Evolutionary conservation across 1,284 basidiomycete species (phyloP).

Genomic region (Tilletia caries): DNA sequence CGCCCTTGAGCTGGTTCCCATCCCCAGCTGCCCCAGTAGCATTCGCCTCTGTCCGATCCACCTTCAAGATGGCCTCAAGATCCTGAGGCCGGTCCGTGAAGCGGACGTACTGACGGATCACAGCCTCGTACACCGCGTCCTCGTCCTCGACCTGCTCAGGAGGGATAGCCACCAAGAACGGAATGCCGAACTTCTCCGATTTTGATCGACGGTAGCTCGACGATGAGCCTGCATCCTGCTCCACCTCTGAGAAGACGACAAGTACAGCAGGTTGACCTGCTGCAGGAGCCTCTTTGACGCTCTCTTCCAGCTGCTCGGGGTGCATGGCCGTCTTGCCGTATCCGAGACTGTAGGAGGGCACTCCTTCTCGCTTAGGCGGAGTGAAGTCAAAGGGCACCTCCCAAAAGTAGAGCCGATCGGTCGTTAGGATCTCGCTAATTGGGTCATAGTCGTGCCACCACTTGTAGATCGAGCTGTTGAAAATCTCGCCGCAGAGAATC

Average conservation of each 20-base stretch:
- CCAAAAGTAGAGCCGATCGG: slow-evolving; percentile 46
- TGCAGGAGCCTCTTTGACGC: slow-evolving; percentile 18
- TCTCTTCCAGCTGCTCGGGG: slow-evolving; percentile 30
- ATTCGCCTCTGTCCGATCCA: neutral
- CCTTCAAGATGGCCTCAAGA: slow-evolving; percentile 8
- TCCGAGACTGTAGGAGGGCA: slow-evolving; percentile 17
- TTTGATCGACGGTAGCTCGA: neutral
- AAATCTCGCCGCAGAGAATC: slow-evolving; percentile 43
- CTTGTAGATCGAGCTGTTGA: slow-evolving; percentile 42
- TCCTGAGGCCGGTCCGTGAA: slow-evolving; percentile 23
- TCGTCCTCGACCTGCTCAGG: slow-evolving; percentile 28
- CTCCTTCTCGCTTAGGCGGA: slow-evolving; percentile 18
- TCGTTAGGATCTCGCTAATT: slow-evolving; percentile 38
- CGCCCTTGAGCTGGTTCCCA: neutral
- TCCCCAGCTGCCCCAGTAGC: neutral
- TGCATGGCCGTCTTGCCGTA: slow-evolving; percentile 30
- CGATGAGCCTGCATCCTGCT: neutral
- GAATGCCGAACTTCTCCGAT: slow-evolving; percentile 29
- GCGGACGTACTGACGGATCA: slow-evolving; percentile 31
- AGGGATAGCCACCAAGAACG: slow-evolving; percentile 47
- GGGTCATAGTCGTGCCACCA: slow-evolving; percentile 47
- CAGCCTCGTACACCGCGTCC: slow-evolving; percentile 27
- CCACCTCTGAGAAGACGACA: slow-evolving; percentile 40
- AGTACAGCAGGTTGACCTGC: slow-evolving; percentile 36
- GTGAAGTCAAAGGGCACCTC: slow-evolving; percentile 31